Evolutionary conservation across 169 alveolate species (phyloP).

Genomic region (Cryptosporidium meleagridis): DNA sequence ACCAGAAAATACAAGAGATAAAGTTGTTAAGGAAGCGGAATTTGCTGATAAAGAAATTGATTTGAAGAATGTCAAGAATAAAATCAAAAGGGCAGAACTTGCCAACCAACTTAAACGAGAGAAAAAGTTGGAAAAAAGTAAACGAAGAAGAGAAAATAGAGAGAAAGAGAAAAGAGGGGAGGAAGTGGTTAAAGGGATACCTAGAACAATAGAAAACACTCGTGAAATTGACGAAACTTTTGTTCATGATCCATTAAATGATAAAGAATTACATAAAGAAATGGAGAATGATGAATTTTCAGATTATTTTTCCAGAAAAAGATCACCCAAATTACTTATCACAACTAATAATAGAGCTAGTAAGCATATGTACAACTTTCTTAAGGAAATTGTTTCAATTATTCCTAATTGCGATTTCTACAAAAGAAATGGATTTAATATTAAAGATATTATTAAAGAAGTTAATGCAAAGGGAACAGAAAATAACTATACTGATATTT

Average conservation of each 20-base stretch:
- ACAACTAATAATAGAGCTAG: constrained; percentile 91
- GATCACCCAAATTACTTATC: constrained; percentile 90
- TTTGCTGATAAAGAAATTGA: constrained; percentile 1
- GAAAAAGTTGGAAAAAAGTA: constrained; percentile 48
- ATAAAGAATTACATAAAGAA: constrained; percentile 88
- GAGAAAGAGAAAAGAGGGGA: constrained; percentile 53
- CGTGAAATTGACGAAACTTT: constrained; percentile 76
- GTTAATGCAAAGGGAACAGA: constrained; percentile 85
- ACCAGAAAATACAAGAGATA: background rate
- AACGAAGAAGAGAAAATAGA: constrained; percentile 64
- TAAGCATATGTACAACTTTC: constrained; percentile 85
- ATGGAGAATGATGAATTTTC: constrained; percentile 92
- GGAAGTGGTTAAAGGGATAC: constrained; percentile 57
- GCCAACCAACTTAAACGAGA: constrained; percentile 21
- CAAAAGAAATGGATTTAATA: constrained; percentile 84
- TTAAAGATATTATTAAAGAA: constrained; percentile 86
- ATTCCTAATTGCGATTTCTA: constrained; percentile 92
- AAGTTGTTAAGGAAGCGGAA: background rate
- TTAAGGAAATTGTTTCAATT: constrained; percentile 88
- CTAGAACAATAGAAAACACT: constrained; percentile 77
- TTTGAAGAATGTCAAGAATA: constrained; percentile 27
- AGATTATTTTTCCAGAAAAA: constrained; percentile 86
- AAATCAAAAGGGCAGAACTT: constrained; percentile 38
- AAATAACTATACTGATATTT: constrained; percentile 89
- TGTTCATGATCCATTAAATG: constrained; percentile 79